Base-by-base conservation (phyloP, 805 yeast species). In the Candida loeiensis region DNA sequence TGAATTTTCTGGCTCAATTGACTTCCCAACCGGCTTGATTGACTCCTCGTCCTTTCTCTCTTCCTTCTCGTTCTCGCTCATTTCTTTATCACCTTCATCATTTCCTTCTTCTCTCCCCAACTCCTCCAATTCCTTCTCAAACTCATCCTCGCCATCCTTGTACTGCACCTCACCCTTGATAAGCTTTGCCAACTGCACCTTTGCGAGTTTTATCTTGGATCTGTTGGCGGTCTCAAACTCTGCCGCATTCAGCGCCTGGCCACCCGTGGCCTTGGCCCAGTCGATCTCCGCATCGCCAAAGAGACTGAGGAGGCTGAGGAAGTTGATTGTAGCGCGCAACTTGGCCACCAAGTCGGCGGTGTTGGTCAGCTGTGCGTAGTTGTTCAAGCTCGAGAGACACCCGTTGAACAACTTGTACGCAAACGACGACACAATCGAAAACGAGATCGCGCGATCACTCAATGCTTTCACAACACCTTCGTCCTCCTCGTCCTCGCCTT, bases 391-490 rank as follows among this genome's bases (percentile, higher is more conserved):
- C 19, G 54, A 48, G 24, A 63, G 53, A 45, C 63, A 60, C 40
- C 52, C 50, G 45, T 63, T 64, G 50, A 56, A 66, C 19, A 69
- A 46, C 45, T 56, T 65, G 50, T 63, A 65, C 6, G 61, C 52
- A 48, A 69, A 69, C 16, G 57, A 41, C 42, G 62, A 45, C 15
- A 63, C 61, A 2, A 55, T 50, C 21, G 56, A 47, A n/a, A 55
- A 38, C 5, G 71, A 59, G 21, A 54, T 19, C 18, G 45, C 11
- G 45, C 79, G 80, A 49, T 83, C 86, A 19, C 61, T 62, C 14
- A 90, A 62, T 9, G 87, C 69, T 13, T 71, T 75, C 28, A 52
- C 58, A 2, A 77, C 49, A 15, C 65, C 55, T 5, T 63, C 74
- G 38, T 66, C 68, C 4, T 61, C 63, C 4, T 59, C 61, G 15